phyloP scores from a whole-genome alignment of 352 stramenopile species.

The Hyaloperonospora brassicae region DNA sequence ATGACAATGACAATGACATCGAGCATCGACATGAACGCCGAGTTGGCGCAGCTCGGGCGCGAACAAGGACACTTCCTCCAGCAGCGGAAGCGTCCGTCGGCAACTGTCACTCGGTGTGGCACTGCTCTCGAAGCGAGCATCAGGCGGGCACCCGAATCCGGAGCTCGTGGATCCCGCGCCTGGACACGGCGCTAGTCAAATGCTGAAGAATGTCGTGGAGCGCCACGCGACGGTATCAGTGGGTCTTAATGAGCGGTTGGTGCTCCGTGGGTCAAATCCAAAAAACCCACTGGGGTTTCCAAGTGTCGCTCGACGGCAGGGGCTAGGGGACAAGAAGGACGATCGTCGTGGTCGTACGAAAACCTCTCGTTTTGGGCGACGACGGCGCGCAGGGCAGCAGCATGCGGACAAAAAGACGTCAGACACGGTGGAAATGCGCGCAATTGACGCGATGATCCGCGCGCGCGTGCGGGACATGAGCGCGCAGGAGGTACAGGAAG shows the following conservation, averaged over 20 bases:
- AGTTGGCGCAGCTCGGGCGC: conserved; percentile 66
- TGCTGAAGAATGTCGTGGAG: conserved; percentile 58
- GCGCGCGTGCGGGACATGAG: too few relatives aligned
- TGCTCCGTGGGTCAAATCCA: not conserved
- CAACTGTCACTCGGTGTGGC: conserved; percentile 40
- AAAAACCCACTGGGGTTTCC: conserved; percentile 52
- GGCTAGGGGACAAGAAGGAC: conserved; percentile 3
- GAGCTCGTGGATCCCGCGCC: conserved; percentile 6
- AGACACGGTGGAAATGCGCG: too few relatives aligned
- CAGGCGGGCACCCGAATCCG: not conserved
- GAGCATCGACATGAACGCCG: conserved; percentile 58
- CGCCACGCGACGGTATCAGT: conserved; percentile 35
- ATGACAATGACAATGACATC: conserved; percentile 3
- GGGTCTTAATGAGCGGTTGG: conserved; percentile 4
- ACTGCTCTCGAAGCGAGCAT: conserved; percentile 3
- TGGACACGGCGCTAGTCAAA: conserved; percentile 19
- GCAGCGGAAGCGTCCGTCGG: conserved; percentile 45
- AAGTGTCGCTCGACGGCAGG: conserved; percentile 31
- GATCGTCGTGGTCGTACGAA: too few relatives aligned
- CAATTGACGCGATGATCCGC: too few relatives aligned
- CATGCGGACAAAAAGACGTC: too few relatives aligned
- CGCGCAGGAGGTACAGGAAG: too few relatives aligned
- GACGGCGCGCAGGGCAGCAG: conserved; percentile 21
- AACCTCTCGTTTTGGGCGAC: conserved; percentile 46
- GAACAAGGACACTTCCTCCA: conserved; percentile 76